Percentiles rank a stretch among this genome's conserved stretches.
Evolutionary conservation across 2,329 filamentous ascomycete species (phyloP).

Genomic region (Xylariomycetidae sp.): DNA sequence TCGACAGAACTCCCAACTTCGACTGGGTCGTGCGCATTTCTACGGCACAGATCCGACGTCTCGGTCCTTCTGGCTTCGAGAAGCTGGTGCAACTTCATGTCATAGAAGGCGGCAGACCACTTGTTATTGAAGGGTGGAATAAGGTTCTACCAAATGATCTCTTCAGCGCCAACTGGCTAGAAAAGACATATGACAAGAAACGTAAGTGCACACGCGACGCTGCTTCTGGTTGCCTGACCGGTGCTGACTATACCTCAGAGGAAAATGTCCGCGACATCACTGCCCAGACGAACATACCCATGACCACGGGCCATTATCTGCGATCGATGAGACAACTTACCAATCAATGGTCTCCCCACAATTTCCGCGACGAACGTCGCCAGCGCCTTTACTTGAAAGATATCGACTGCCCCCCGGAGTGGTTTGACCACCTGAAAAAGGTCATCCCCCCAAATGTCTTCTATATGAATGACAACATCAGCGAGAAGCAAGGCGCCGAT

Average conservation of each 20-base stretch:
- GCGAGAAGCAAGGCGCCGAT: conserved; percentile 19
- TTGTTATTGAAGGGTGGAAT: conserved; percentile 89
- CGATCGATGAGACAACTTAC: conserved; percentile 80
- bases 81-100: conserved; percentile 81
- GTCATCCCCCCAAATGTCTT: conserved; percentile 78
- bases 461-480: conserved; percentile 80
- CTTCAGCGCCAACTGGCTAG: conserved; percentile 78
- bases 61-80: conserved; percentile 77
- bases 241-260: conserved; percentile 44
- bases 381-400: conserved; percentile 95
- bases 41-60: conserved; percentile 69
- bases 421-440: conserved; percentile 74
- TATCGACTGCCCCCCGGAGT: conserved; percentile 87
- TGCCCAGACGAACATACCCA: conserved; percentile 67
- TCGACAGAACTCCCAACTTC: conserved; percentile 78
- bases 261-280: conserved; percentile 82
- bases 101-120: conserved; percentile 75
- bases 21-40: conserved; percentile 80
- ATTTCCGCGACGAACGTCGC: conserved; percentile 71
- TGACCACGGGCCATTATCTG: conserved; percentile 87
- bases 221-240: not conserved
- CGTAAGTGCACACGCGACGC: conserved; percentile 44
- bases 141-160: conserved; percentile 68
- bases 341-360: conserved; percentile 71
- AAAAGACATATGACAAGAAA: conserved; percentile 73